phyloP scores from a whole-genome alignment of 1,139 yeast genomes.

The Yamadazyma siamensis region DNA sequence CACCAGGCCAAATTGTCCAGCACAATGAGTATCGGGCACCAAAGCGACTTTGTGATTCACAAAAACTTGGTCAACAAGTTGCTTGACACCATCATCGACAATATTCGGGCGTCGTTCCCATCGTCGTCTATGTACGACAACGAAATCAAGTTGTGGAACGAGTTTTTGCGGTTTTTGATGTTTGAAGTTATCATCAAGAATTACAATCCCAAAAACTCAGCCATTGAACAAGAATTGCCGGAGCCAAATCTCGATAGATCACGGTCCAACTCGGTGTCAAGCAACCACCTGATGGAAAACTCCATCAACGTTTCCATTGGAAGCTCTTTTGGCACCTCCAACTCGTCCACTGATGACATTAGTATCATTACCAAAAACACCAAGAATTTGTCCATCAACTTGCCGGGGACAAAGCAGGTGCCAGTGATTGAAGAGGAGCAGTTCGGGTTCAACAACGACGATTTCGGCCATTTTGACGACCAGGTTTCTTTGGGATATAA shows the following conservation, averaged over 20 bases:
- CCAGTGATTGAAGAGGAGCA: slow-evolving; percentile 11
- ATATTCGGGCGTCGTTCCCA: slow-evolving; percentile 8
- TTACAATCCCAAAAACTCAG: slow-evolving; percentile 8
- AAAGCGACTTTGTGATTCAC: slow-evolving; percentile 11
- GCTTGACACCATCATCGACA: slow-evolving; percentile 13
- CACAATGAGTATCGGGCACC: slow-evolving; percentile 8
- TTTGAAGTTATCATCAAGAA: slow-evolving; percentile 11
- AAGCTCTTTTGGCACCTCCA: slow-evolving; percentile 4
- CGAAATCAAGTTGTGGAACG: slow-evolving; percentile 10
- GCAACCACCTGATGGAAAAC: slow-evolving; percentile 3
- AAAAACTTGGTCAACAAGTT: slow-evolving; percentile 10
- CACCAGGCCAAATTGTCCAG: slow-evolving; percentile 10
- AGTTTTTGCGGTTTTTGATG: slow-evolving; percentile 11
- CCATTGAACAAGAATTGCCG: slow-evolving; percentile 9
- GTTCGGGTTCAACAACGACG: slow-evolving; percentile 2
- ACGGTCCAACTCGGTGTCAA: slow-evolving; percentile 5
- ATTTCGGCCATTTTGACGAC: no score
- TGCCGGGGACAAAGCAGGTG: slow-evolving; percentile 2
- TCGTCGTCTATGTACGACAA: slow-evolving; percentile 2
- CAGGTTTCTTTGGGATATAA: slow-evolving; percentile 6
- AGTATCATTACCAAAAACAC: slow-evolving; percentile 5
- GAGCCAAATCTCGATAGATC: slow-evolving; percentile 12
- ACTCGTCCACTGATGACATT: slow-evolving; percentile 5
- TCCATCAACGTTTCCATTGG: slow-evolving; percentile 4
- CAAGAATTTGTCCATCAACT: slow-evolving; percentile 8